Conservation (phyloP, 225 moss, liverwort and hornwort species). For the Polytrichum formosum region DNA sequence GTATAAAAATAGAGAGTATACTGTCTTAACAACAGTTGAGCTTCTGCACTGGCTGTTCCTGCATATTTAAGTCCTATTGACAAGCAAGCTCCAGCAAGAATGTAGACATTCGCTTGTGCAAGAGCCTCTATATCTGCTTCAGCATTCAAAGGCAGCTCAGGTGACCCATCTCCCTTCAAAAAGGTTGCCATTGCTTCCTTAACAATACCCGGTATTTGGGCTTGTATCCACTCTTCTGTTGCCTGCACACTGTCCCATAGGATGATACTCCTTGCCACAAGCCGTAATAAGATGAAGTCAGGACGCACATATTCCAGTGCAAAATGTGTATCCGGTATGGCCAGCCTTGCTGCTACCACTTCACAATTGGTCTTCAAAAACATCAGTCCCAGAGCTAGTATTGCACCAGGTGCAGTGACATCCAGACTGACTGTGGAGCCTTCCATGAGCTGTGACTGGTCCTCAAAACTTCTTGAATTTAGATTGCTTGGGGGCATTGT, state of each 20-base stretch:
- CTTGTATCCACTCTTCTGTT: constrained; percentile 91
- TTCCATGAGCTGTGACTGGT: constrained; percentile 87
- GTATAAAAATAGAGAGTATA: constrained; percentile 88
- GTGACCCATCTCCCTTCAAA: constrained; percentile 50
- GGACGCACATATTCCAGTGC: constrained; percentile 97
- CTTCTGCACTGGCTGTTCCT: constrained; percentile 88
- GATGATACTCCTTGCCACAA: constrained; percentile 88
- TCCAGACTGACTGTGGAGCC: constrained; percentile 92
- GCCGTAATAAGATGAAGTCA: constrained; percentile 87
- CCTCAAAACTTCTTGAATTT: constrained; percentile 69
- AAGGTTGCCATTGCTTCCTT: constrained; percentile 59
- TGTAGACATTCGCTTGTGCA: constrained; percentile 93
- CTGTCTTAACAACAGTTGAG: constrained; percentile 70
- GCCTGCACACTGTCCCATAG: constrained; percentile 96
- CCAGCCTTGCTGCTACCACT: constrained; percentile 89
- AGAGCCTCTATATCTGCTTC: constrained; percentile 96
- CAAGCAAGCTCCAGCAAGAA: constrained; percentile 95
- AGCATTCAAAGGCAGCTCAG: constrained; percentile 65
- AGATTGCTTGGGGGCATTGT: constrained; percentile 18
- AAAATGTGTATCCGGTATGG: constrained; percentile 96
- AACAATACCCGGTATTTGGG: constrained; percentile 84
- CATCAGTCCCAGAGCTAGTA: constrained; percentile 92
- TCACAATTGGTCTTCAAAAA: constrained; percentile 92
- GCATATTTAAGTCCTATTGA: constrained; percentile 90
- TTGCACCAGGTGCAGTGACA: constrained; percentile 99